A percentile compares a stretch with the other conserved stretches of the same genome.
Conservation (phyloP, 352 stramenopile species). For the Globisporangium paddicum region DNA sequence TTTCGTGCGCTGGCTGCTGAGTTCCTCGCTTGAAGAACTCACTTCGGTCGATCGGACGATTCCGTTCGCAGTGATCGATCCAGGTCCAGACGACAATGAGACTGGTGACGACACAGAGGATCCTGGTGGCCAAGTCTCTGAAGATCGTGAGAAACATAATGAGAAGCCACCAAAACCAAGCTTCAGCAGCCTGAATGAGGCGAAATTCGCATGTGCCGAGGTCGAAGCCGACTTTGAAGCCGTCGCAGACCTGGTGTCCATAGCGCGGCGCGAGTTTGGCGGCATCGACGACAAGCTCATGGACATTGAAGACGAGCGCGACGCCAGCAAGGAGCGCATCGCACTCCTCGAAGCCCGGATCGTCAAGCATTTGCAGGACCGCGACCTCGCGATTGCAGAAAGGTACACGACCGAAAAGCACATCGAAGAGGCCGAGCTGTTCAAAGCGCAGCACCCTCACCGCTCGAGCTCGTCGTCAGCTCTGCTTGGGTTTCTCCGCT, state of each 20-base stretch:
- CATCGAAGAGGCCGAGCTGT: constrained; percentile 54
- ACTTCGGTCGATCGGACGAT: constrained; percentile 21
- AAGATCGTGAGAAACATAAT: neutral
- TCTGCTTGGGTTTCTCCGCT: constrained; percentile 17
- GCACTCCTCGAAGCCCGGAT: constrained; percentile 63
- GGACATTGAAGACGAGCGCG: constrained; percentile 34
- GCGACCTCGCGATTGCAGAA: constrained; percentile 63
- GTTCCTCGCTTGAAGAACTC: constrained; percentile 38
- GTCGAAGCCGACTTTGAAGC: constrained; percentile 45
- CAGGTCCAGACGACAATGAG: neutral
- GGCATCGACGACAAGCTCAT: constrained; percentile 37
- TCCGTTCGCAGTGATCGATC: constrained; percentile 17
- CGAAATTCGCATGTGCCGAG: constrained; percentile 31
- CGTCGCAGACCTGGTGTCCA: constrained; percentile 39
- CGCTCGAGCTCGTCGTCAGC: constrained; percentile 20
- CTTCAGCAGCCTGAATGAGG: constrained; percentile 9
- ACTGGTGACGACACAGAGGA: neutral
- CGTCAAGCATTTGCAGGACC: constrained; percentile 68
- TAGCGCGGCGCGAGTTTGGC: constrained; percentile 38
- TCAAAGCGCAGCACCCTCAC: constrained; percentile 32
- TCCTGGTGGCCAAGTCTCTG: neutral
- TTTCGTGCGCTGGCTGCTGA: constrained; percentile 61
- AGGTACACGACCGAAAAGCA: constrained; percentile 67
- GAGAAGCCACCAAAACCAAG: neutral
- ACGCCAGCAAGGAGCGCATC: constrained; percentile 43